Evolutionary conservation across 495 filamentous ascomycete species (phyloP), one percentile per base, ranked within the genome.

Genomic region (Neurospora sublineolata): DNA sequence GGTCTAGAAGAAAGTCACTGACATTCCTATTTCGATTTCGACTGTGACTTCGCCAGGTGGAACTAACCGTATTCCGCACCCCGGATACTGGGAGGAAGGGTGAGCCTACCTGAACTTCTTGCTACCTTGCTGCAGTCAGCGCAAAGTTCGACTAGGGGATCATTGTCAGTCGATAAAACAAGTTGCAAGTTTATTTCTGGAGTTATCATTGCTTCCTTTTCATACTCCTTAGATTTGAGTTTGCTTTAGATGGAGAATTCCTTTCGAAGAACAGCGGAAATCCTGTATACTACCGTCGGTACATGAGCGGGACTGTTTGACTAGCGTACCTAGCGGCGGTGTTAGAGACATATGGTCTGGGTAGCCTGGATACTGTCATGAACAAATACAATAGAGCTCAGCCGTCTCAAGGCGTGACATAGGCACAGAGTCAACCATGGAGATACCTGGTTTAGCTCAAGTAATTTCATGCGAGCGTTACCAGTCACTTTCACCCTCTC

Each of bases 1-100:
- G 85, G 78, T 91, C 9, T 93, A 71, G 73, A 20, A 37, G 40
- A 68, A 67, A 71, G 72, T 72, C 20, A 76, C 77, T 36, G 12
- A 4, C 27, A 64, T 64, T 64, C 30, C 52, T 36, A 16, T 18
- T 36, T 36, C 14, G 27, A 9, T 33, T 64, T 64, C 27, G 14
- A 33, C 30, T 27, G 27, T 33, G 12, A 64, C 52, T 36, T 33
- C 52, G 14, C 30, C 30, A 27, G 14, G 14, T 16, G 27, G 3
- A 16, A 64, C 52, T 12, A 64, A 14, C 52, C 52, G 27, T 18
- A 14, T 33, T 16, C 52, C 52, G 18, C 14, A 64, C 52, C 52
- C 7, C 14, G 52, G 52, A 16, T 64, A 64, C 52, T 64, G 52
- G 52, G 5, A 27, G 5, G 14, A 64, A 1, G 52, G 52, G 7